Evolutionary conservation across 2,329 filamentous ascomycete species (phyloP).

Genomic region (Fusarium pseudocircinatum): DNA sequence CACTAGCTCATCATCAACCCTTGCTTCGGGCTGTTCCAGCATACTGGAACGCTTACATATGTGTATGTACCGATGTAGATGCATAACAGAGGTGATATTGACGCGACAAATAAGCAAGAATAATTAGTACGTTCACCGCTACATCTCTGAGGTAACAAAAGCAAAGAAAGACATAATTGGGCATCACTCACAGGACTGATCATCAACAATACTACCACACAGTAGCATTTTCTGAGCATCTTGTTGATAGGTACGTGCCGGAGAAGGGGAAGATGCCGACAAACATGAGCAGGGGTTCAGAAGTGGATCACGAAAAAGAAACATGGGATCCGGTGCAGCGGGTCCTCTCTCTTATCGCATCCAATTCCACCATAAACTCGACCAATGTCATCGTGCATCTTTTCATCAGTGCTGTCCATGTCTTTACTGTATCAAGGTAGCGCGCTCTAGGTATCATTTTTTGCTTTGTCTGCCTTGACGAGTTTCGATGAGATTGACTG

Average conservation of each 20-base stretch:
- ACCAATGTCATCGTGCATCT: not conserved
- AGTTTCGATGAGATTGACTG: constrained; percentile 2
- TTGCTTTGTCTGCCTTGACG: constrained; percentile 18
- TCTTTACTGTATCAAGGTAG: not conserved
- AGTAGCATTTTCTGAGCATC: not conserved
- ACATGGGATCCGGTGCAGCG: constrained; percentile 19
- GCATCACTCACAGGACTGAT: not conserved
- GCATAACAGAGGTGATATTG: constrained; percentile 15
- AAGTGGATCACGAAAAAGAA: constrained; percentile 30
- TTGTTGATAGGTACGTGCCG: constrained; percentile 1
- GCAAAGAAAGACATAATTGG: constrained; percentile 1
- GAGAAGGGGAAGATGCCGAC: constrained; percentile 23
- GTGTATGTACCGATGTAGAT: not conserved
- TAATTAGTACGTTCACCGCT: not conserved
- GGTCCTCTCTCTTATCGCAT: constrained; percentile 15
- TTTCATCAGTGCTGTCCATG: not conserved
- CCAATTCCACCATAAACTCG: not conserved
- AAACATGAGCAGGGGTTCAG: constrained; percentile 14
- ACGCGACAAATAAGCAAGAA: constrained; percentile 19
- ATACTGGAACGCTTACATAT: constrained; percentile 20
- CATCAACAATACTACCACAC: not conserved
- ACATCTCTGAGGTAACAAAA: not conserved
- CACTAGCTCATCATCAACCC: constrained; percentile 24
- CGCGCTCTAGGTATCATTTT: not conserved
- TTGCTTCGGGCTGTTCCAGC: constrained; percentile 22